Conservation (phyloP, 352 stramenopile species). For the Pythium aristosporum region DNA sequence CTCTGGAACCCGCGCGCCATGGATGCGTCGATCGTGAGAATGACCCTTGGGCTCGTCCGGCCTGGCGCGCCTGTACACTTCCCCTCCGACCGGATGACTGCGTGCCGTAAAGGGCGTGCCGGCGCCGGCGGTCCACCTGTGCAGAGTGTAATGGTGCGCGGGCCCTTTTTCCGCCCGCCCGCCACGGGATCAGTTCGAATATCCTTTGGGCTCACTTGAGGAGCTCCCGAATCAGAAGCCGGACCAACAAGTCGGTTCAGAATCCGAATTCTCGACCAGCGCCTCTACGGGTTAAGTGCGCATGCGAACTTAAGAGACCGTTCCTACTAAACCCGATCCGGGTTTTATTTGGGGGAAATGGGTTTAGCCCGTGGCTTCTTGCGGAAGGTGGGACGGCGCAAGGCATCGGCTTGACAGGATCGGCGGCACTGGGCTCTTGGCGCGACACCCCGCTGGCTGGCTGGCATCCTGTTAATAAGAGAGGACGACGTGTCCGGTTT, state of each 20-base stretch:
- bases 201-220: background rate
- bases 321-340: no score
- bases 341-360: no score
- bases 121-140: background rate
- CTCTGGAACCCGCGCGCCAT: conserved; percentile 19
- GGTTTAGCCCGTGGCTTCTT: no score
- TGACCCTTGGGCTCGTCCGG: background rate
- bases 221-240: background rate
- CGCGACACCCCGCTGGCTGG: no score
- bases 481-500: no score
- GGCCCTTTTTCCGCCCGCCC: background rate
- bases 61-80: background rate
- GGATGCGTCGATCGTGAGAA: background rate
- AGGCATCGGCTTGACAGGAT: no score
- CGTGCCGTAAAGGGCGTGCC: conserved; percentile 3
- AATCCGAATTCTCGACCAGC: background rate
- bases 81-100: background rate
- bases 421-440: no score
- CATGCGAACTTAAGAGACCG: background rate
- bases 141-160: background rate
- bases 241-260: background rate
- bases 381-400: no score
- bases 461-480: no score
- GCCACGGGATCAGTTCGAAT: background rate
- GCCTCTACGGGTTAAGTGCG: background rate